A percentile compares a stretch with the other conserved stretches of the same genome.
phyloP scores from a whole-genome alignment of 2,329 filamentous ascomycete genomes.

The Alternaria triticina region DNA sequence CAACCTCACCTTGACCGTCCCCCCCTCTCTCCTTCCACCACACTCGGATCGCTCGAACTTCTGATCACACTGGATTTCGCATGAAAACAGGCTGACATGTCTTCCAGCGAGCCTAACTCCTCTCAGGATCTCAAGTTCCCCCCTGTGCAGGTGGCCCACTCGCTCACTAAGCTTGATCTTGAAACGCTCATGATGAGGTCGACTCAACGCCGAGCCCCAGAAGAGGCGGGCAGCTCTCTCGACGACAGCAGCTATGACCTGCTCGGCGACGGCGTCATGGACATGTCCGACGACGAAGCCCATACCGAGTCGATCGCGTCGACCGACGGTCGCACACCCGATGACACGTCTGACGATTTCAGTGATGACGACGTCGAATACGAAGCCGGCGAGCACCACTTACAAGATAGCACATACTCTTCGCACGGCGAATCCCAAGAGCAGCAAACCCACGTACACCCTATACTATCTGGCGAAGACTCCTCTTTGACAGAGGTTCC shows the following conservation, averaged over 20 bases:
- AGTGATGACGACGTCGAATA: slow-evolving; percentile 42
- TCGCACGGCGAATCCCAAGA: slow-evolving; percentile 22
- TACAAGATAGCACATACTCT: slow-evolving; percentile 28
- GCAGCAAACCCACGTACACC: slow-evolving; percentile 23
- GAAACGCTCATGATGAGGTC: slow-evolving; percentile 46
- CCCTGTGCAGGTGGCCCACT: slow-evolving; percentile 38
- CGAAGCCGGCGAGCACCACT: slow-evolving; percentile 25
- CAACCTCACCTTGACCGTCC: slow-evolving; percentile 16
- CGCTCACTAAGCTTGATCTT: slow-evolving; percentile 41
- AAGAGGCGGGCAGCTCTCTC: slow-evolving; percentile 38
- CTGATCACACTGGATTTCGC: slow-evolving; percentile 5
- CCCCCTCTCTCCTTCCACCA: slow-evolving; percentile 13
- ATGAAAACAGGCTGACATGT: slow-evolving; percentile 40
- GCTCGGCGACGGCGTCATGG: slow-evolving; percentile 38
- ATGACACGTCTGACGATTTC: slow-evolving; percentile 39
- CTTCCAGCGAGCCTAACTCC: slow-evolving; percentile 30
- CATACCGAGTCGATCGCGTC: slow-evolving; percentile 48
- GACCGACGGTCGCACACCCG: slow-evolving; percentile 40
- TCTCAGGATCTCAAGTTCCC: slow-evolving; percentile 42
- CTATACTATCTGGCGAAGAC: slow-evolving; percentile 27
- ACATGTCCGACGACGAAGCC: slow-evolving; percentile 46
- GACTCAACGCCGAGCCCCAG: slow-evolving; percentile 27
- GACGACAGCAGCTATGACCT: slow-evolving; percentile 47
- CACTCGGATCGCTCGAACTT: slow-evolving; percentile 1
- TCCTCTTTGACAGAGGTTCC: slow-evolving; percentile 41